Conservation (phyloP, 768 basidiomycete genomes). For the Wakefieldia striispora region DNA sequence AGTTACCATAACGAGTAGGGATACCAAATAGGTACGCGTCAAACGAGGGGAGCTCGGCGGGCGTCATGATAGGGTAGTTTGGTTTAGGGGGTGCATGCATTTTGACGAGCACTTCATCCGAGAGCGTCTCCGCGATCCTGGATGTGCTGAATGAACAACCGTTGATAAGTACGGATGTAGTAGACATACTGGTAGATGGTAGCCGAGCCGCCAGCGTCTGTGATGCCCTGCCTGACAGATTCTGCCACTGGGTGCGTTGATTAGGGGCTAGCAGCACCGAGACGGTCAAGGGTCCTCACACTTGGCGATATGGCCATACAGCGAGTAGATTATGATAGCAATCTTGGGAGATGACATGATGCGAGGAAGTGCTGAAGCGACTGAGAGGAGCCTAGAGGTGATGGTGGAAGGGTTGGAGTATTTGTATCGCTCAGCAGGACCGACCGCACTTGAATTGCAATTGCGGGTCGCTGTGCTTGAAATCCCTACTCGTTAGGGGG, state of each 20-base stretch:
- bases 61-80: conserved; percentile 64
- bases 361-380: background rate
- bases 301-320: conserved; percentile 73
- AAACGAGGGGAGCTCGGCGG: conserved; percentile 51
- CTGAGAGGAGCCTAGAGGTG: background rate
- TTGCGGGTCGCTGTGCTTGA: background rate
- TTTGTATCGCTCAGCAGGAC: conserved; percentile 11
- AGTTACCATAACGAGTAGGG: conserved; percentile 78
- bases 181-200: conserved; percentile 53
- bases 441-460: too few species aligned
- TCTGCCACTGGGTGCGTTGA: conserved; percentile 52
- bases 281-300: conserved; percentile 38
- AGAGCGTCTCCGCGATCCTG: conserved; percentile 79
- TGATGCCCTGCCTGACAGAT: conserved; percentile 44
- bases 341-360: conserved; percentile 52
- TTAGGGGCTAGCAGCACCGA: background rate
- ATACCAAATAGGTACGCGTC: conserved; percentile 79
- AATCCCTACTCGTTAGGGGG: conserved; percentile 8
- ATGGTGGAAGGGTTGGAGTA: background rate
- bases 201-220: conserved; percentile 46
- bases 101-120: conserved; percentile 58
- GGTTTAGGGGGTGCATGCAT: conserved; percentile 75
- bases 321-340: conserved; percentile 70
- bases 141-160: background rate
- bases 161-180: background rate